These are phyloP conservation scores for Diaporthe longicolla DNA, from an alignment of 2,329 filamentous ascomycete genomes.

Conservation along the genomic window DNA sequence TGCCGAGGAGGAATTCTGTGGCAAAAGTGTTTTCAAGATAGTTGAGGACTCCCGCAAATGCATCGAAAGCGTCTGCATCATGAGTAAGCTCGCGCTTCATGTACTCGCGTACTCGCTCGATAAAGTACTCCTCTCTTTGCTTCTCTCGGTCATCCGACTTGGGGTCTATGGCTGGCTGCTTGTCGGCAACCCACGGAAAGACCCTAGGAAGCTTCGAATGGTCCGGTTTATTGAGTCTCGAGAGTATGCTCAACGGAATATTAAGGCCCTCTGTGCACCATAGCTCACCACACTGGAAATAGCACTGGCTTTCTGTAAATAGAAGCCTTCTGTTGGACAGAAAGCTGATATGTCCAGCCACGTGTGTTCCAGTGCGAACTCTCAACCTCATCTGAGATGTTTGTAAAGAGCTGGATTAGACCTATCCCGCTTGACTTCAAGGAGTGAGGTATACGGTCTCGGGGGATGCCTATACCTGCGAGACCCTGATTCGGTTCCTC, in stretches of 20 bases:
- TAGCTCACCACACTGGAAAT: slow-evolving; percentile 52
- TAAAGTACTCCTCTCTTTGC: slow-evolving; percentile 31
- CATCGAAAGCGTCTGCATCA: slow-evolving; percentile 25
- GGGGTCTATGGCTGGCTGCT: background rate
- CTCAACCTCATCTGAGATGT: slow-evolving; percentile 27
- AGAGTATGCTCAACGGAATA: slow-evolving; percentile 11
- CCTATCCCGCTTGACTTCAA: slow-evolving; percentile 46
- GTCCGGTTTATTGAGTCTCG: slow-evolving; percentile 11
- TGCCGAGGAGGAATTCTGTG: slow-evolving; percentile 26
- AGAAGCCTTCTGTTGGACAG: slow-evolving; percentile 55
- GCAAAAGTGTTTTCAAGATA: slow-evolving; percentile 21
- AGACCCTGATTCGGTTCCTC: slow-evolving; percentile 52
- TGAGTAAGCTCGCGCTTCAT: slow-evolving; percentile 33
- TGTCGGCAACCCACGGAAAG: slow-evolving; percentile 21
- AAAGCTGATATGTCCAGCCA: slow-evolving; percentile 57
- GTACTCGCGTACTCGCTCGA: slow-evolving; percentile 31
- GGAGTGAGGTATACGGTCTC: slow-evolving; percentile 10
- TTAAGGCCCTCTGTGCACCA: slow-evolving; percentile 32
- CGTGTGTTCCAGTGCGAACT: slow-evolving; percentile 53
- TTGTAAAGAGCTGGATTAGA: slow-evolving; percentile 36
- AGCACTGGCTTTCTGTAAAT: slow-evolving; percentile 57
- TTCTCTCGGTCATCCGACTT: slow-evolving; percentile 4
- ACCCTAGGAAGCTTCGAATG: slow-evolving; percentile 20
- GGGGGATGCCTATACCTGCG: slow-evolving; percentile 48
- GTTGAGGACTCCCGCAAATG: slow-evolving; percentile 33